Base-by-base conservation (phyloP, 495 filamentous ascomycete species). In the Penicillium ucsense region DNA sequence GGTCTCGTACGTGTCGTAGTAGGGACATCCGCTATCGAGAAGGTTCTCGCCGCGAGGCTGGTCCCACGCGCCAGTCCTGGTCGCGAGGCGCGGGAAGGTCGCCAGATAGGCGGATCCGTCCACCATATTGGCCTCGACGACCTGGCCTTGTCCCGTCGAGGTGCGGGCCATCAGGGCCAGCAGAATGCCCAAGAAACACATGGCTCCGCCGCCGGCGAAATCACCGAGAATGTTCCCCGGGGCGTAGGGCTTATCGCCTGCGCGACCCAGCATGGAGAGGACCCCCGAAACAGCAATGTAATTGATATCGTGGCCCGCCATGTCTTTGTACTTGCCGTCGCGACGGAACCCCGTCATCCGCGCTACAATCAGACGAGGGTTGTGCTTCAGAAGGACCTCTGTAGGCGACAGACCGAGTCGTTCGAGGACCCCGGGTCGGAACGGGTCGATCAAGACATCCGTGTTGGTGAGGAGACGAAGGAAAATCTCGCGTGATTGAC, bases 251-350 rank as follows among this genome's bases (percentile, higher is more conserved):
- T 79, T 81, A 50, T 81, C 78, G 3, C 73, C 76, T 28, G 66
- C 66, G 0, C 84, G 71, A 0, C 91, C 91, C 0, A 97, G 73
- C 66, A 94, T 73, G 2, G 74, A 76, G 9, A 97, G 66, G 0
- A 85, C 84, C 0, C 91, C 91, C 2, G 84, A 86, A 0, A 94
- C 87, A 33, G 90, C 86, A 27, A 97, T 82, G 64, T 95, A 97
- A 59, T 97, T 97, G 61, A 97, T 95, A 61, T 97, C 91, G 55
- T 97, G 91, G n/a, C 91, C 90, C 0, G 91, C 91, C 89, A 95
- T 95, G 49, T 72, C 57, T 37, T 77, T 78, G 65, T 94, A 96
- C 53, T 81, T 82, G 1, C 90, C 89, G 57, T 91, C 87, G 28
- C 89, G 77, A 4, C 90, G 76, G 61, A 95, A 95, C 0, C 91